Conservation (phyloP, 2,329 filamentous ascomycete species). For the Neocucurbitaria cava region DNA sequence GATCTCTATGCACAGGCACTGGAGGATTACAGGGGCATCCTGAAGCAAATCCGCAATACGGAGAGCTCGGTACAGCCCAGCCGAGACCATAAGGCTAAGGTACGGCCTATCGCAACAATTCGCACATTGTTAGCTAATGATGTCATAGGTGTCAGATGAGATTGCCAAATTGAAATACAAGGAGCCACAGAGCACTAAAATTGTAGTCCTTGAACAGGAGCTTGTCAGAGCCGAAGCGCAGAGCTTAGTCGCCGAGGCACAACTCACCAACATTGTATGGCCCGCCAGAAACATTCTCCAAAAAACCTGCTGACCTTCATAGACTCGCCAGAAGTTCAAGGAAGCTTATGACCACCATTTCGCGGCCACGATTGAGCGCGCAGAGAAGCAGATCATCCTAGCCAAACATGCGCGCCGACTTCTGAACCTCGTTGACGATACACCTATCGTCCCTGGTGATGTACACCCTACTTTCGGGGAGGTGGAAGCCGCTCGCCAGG, state of each 20-base stretch:
- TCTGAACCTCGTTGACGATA: constrained; percentile 85
- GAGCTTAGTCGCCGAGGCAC: constrained; percentile 93
- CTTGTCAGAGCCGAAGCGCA: constrained; percentile 95
- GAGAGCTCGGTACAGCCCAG: constrained; percentile 95
- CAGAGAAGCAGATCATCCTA: constrained; percentile 95
- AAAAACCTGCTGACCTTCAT: constrained; percentile 23
- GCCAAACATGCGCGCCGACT: constrained; percentile 89
- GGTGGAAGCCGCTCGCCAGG: constrained; percentile 73
- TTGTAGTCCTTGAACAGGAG: constrained; percentile 92
- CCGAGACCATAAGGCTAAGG: constrained; percentile 82
- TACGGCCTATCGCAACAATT: constrained; percentile 18
- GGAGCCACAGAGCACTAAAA: constrained; percentile 82
- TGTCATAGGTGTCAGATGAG: constrained; percentile 76
- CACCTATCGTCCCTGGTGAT: constrained; percentile 87
- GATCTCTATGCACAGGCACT: constrained; percentile 84
- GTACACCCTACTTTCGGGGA: constrained; percentile 71
- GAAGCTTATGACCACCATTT: constrained; percentile 91
- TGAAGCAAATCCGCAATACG: constrained; percentile 95
- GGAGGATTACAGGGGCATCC: constrained; percentile 79
- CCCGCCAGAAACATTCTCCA: not conserved
- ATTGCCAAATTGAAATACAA: constrained; percentile 91
- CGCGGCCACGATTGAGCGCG: constrained; percentile 89
- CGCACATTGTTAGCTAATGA: constrained; percentile 2
- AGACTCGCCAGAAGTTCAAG: constrained; percentile 96
- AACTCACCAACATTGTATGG: constrained; percentile 86